A percentile compares a stretch with the other conserved stretches of the same genome.
These are phyloP conservation scores for Monilinia fructicola DNA, from an alignment of 2,329 filamentous ascomycete genomes.

Conservation along the genomic window DNA sequence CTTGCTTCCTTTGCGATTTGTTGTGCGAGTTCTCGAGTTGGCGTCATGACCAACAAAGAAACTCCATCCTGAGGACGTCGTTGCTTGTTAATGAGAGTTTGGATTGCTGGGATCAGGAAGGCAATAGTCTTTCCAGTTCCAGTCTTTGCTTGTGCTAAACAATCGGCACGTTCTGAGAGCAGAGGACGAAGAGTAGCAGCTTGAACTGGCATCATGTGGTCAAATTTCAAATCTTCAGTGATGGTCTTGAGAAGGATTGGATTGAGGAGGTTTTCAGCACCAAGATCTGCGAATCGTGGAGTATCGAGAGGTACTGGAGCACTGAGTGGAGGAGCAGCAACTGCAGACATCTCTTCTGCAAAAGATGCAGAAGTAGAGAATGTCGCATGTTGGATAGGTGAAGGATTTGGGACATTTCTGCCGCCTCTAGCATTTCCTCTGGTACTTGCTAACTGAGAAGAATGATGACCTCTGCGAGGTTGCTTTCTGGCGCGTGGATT, in stretches of 20 bases:
- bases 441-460: slow-evolving; percentile 6
- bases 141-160: slow-evolving; percentile 91
- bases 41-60: slow-evolving; percentile 70
- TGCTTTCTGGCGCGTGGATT: slow-evolving; percentile 17
- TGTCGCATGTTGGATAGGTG: slow-evolving; percentile 4
- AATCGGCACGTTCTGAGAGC: slow-evolving; percentile 62
- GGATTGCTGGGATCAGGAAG: slow-evolving; percentile 83
- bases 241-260: slow-evolving; percentile 57
- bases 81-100: slow-evolving; percentile 57
- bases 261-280: slow-evolving; percentile 46
- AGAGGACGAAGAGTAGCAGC: slow-evolving; percentile 77
- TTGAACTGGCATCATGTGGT: slow-evolving; percentile 92
- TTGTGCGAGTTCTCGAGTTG: slow-evolving; percentile 76
- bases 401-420: not conserved
- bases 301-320: slow-evolving; percentile 47
- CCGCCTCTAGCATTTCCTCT: slow-evolving; percentile 5
- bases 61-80: slow-evolving; percentile 45
- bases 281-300: slow-evolving; percentile 49
- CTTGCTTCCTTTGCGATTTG: slow-evolving; percentile 79
- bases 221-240: slow-evolving; percentile 69
- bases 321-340: slow-evolving; percentile 42
- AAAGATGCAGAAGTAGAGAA: slow-evolving; percentile 13
- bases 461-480: slow-evolving; percentile 12
- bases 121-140: slow-evolving; percentile 96
- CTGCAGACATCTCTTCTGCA: slow-evolving; percentile 25